Percentiles rank a stretch among this genome's conserved stretches.
Evolutionary conservation across 2,329 filamentous ascomycete species (phyloP).

Genomic region (Aspergillus vadensis): DNA sequence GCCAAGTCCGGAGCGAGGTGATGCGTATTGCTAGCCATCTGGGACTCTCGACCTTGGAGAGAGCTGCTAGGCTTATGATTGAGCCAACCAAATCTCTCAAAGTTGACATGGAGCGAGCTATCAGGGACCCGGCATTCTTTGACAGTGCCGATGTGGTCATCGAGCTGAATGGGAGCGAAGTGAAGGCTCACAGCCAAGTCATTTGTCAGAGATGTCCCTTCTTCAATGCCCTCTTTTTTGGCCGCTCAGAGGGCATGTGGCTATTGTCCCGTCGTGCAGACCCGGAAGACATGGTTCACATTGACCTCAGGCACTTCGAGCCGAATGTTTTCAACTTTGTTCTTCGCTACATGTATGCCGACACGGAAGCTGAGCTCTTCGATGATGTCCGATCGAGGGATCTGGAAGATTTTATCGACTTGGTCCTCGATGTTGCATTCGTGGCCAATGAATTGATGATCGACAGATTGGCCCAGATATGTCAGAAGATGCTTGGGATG

Average conservation of each 20-base stretch:
- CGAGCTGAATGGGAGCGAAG: constrained; percentile 70
- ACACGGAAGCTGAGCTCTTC: constrained; percentile 78
- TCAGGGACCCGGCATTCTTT: constrained; percentile 70
- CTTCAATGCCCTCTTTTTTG: constrained; percentile 86
- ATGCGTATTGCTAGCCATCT: constrained; percentile 79
- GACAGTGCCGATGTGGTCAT: constrained; percentile 77
- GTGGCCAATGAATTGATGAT: constrained; percentile 95
- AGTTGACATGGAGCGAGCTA: constrained; percentile 69
- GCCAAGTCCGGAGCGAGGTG: constrained; percentile 79
- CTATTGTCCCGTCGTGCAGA: constrained; percentile 65
- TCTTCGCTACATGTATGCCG: constrained; percentile 78
- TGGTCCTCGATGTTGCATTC: constrained; percentile 87
- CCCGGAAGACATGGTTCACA: constrained; percentile 57
- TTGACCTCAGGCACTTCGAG: constrained; percentile 82
- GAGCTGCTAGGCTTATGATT: constrained; percentile 74
- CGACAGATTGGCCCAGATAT: constrained; percentile 84
- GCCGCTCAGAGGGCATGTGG: constrained; percentile 85
- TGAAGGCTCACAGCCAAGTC: constrained; percentile 74
- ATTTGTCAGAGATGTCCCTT: constrained; percentile 86
- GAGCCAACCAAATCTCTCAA: constrained; percentile 65
- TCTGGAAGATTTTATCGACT: constrained; percentile 81
- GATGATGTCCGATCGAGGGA: constrained; percentile 70
- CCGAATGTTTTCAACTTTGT: constrained; percentile 75
- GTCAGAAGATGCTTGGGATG: constrained; percentile 78
- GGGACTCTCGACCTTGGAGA: constrained; percentile 71